Evolutionary conservation across 345 rosid genomes (phyloP).

Genomic region (Populus euphratica): DNA sequence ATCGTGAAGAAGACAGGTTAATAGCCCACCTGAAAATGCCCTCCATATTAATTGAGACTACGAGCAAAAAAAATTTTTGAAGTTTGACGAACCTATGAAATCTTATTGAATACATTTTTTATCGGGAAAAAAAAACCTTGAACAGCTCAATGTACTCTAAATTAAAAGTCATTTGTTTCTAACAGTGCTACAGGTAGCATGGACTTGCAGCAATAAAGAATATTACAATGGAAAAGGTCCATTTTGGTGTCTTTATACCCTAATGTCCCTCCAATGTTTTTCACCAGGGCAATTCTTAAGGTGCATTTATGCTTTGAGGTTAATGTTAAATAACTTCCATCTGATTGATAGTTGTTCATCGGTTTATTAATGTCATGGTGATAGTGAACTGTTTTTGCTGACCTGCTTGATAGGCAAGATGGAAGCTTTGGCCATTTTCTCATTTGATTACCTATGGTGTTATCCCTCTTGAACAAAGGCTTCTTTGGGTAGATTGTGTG

Average conservation of each 20-base stretch:
- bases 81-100: background rate
- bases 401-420: conserved; percentile 62
- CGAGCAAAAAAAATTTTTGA: background rate
- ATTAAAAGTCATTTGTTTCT: too few relatives aligned
- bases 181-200: background rate
- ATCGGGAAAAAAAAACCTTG: background rate
- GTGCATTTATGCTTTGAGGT: background rate
- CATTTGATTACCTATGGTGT: conserved; percentile 79
- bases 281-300: background rate
- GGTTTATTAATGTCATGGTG: background rate
- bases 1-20: background rate
- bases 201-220: background rate
- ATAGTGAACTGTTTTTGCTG: background rate
- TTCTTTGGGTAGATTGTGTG: conserved; percentile 93
- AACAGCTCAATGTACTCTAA: background rate
- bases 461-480: conserved; percentile 80
- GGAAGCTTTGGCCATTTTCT: conserved; percentile 98
- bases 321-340: background rate
- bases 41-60: background rate
- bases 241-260: background rate
- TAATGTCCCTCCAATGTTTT: background rate
- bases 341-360: background rate
- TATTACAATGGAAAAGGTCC: background rate
- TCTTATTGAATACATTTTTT: background rate
- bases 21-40: background rate